Evolutionary conservation across 2,329 filamentous ascomycete species (phyloP).

Genomic region (Fonsecaea pedrosoi): DNA sequence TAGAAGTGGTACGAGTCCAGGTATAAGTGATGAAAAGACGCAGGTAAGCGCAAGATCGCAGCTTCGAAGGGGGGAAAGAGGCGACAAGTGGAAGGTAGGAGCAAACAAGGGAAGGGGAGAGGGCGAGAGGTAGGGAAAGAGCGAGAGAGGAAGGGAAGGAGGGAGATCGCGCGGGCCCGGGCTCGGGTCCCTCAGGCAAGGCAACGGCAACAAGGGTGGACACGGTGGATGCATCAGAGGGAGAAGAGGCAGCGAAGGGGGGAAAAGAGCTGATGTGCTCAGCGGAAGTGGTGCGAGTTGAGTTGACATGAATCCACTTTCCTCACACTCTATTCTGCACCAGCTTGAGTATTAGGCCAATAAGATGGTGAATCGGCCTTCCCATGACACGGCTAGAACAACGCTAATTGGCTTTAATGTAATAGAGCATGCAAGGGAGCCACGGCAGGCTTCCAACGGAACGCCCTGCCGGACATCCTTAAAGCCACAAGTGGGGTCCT

Average conservation of each 20-base stretch:
- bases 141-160: conserved; percentile 31
- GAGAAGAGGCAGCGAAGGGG: neutral
- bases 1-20: conserved; percentile 31
- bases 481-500: neutral
- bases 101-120: conserved; percentile 34
- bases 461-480: conserved; percentile 10
- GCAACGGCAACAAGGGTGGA: neutral
- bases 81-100: conserved; percentile 29
- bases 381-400: neutral
- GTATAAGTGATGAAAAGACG: conserved; percentile 21
- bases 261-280: conserved; percentile 19
- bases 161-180: conserved; percentile 5
- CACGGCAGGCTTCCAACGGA: conserved; percentile 9
- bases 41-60: conserved; percentile 10
- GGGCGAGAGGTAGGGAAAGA: conserved; percentile 29
- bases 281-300: conserved; percentile 15
- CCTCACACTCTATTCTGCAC: conserved; percentile 13
- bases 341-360: conserved; percentile 15
- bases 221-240: conserved; percentile 9
- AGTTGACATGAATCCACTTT: neutral
- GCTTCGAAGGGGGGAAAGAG: conserved; percentile 8
- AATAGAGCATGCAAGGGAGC: conserved; percentile 16
- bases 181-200: conserved; percentile 9
- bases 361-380: neutral
- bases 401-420: neutral